Conservation (phyloP, 768 basidiomycete species). For the Mycena floridula region DNA sequence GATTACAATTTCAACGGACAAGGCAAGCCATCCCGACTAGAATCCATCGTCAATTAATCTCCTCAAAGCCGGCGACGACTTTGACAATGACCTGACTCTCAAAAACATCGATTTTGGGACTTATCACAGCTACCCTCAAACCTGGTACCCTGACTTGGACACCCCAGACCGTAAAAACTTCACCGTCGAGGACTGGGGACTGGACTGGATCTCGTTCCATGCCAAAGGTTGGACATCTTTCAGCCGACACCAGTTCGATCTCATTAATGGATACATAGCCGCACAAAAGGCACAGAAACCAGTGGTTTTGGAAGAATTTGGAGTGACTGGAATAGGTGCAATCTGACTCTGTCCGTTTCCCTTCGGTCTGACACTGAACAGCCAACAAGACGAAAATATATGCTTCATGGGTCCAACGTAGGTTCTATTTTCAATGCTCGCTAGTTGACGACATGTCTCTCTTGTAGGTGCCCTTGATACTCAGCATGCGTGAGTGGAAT, state of each 20-base stretch:
- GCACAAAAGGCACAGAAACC: conserved; percentile 52
- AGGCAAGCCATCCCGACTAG: conserved; percentile 21
- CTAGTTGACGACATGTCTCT: too few species aligned
- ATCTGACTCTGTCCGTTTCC: not conserved
- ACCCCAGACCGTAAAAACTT: conserved; percentile 41
- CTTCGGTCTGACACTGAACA: conserved; percentile 12
- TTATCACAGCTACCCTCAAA: conserved; percentile 42
- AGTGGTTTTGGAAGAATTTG: conserved; percentile 60
- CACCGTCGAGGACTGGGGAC: conserved; percentile 43
- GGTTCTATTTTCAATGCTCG: not conserved
- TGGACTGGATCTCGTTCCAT: conserved; percentile 55
- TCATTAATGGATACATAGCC: conserved; percentile 22
- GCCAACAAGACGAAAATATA: conserved; percentile 47
- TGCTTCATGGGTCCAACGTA: conserved; percentile 39
- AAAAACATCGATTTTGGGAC: conserved; percentile 51
- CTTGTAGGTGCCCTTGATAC: conserved; percentile 32
- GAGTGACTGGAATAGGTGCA: conserved; percentile 36
- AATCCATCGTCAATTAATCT: not conserved
- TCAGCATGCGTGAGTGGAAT: conserved; percentile 37
- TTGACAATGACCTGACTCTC: conserved; percentile 39
- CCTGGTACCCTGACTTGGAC: conserved; percentile 22
- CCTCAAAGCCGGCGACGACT: conserved; percentile 45
- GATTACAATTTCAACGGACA: conserved; percentile 56
- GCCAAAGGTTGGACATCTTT: conserved; percentile 26
- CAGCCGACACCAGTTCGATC: not conserved